Conservation (phyloP, 2,329 filamentous ascomycete genomes). For the Penicillium sp. region DNA sequence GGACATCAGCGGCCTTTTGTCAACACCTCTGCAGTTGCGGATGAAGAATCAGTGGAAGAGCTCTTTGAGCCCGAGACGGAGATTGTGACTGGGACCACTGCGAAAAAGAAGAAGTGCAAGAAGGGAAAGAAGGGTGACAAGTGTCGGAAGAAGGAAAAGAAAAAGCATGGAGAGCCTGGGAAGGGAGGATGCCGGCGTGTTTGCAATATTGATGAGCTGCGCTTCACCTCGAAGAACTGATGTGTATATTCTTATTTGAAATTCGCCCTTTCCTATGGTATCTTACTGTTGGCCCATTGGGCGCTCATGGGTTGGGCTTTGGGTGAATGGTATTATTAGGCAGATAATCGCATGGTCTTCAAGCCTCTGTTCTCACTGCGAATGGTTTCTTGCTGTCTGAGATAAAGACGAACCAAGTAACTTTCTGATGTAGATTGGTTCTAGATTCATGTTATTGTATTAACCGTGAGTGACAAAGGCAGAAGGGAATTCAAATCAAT, state of each 20-base stretch:
- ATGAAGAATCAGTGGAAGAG: not conserved
- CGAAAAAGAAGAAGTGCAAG: conserved; percentile 13
- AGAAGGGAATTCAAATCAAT: not conserved
- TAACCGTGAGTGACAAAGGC: not conserved
- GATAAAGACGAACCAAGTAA: not conserved
- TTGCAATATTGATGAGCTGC: conserved; percentile 18
- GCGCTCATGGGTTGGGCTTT: not conserved
- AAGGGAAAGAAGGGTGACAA: conserved; percentile 15
- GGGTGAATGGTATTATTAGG: not conserved
- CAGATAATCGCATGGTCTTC: not conserved
- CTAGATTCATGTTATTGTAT: not conserved
- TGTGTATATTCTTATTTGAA: not conserved
- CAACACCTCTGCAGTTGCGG: conserved; percentile 1
- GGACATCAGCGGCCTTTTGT: conserved; percentile 9
- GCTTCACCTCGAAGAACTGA: conserved; percentile 7
- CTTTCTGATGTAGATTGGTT: not conserved
- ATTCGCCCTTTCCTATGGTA: not conserved
- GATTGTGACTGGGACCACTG: conserved; percentile 3
- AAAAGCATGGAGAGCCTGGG: not conserved
- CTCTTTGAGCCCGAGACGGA: conserved; percentile 6
- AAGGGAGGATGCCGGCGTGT: conserved; percentile 8
- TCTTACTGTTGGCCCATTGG: not conserved
- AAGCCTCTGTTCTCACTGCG: not conserved
- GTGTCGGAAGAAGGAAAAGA: conserved; percentile 10
- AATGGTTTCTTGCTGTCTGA: not conserved